Conservation (phyloP, 352 stramenopile genomes). For the Thalassiosira mediterranea region DNA sequence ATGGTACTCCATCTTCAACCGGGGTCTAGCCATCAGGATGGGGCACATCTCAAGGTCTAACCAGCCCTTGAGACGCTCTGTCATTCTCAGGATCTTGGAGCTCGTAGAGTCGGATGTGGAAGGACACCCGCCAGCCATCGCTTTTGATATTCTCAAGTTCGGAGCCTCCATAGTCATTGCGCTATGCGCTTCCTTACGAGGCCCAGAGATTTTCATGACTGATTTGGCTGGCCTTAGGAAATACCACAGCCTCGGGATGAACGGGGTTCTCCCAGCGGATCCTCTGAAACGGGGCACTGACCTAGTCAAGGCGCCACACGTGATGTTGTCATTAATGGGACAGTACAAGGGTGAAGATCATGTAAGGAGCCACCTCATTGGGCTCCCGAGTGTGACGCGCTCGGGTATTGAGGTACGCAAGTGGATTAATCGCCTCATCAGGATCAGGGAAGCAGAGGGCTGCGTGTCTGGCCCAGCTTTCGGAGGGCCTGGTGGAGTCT, state of each 20-base stretch:
- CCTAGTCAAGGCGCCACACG: constrained; percentile 8
- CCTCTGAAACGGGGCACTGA: background rate
- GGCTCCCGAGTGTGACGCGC: constrained; percentile 13
- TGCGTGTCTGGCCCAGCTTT: constrained; percentile 16
- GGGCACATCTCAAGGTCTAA: constrained; percentile 34
- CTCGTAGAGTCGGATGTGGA: constrained; percentile 19
- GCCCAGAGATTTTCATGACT: constrained; percentile 33
- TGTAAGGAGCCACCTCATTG: constrained; percentile 21
- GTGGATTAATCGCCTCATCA: constrained; percentile 39
- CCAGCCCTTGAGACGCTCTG: constrained; percentile 23
- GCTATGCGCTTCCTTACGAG: constrained; percentile 31
- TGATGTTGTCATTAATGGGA: constrained; percentile 22
- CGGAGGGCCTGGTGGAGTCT: background rate
- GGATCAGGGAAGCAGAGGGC: constrained; percentile 18
- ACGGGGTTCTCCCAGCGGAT: constrained; percentile 6
- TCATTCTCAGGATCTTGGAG: constrained; percentile 23
- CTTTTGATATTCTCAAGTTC: constrained; percentile 28
- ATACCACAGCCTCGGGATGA: background rate
- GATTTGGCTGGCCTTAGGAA: constrained; percentile 17
- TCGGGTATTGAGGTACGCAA: constrained; percentile 35
- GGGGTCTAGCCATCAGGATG: constrained; percentile 45
- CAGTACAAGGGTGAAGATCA: constrained; percentile 42
- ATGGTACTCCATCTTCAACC: constrained; percentile 38
- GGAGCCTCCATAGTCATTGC: constrained; percentile 19
- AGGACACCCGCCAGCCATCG: background rate